Conservation (phyloP, 345 rosid genomes). For the Garcia nutans region DNA sequence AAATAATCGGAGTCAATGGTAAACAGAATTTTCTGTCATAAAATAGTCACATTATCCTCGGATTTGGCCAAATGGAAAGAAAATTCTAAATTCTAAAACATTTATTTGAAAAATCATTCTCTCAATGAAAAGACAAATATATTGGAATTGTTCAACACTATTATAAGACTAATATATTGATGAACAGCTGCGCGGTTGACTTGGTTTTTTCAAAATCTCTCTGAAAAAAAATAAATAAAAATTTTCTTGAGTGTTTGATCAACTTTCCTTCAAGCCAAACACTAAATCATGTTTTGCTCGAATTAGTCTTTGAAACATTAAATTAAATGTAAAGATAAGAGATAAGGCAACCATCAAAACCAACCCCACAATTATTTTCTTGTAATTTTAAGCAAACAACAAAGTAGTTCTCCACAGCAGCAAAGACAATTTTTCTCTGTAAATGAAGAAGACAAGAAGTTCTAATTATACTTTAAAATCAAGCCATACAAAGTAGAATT, state of each 20-base stretch:
- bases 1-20: too few relatives aligned
- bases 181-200: neutral
- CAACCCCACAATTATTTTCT: neutral
- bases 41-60: too few relatives aligned
- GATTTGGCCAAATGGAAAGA: too few relatives aligned
- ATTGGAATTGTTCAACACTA: too few relatives aligned
- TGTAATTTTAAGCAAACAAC: neutral
- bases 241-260: too few relatives aligned
- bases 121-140: too few relatives aligned
- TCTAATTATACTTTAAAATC: constrained; percentile 20
- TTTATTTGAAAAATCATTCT: too few relatives aligned
- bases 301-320: constrained; percentile 19
- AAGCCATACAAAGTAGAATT: constrained; percentile 17
- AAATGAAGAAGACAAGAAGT: constrained; percentile 45
- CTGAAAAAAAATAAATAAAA: neutral
- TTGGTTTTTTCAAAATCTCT: neutral
- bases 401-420: too few relatives aligned
- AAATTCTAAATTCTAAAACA: too few relatives aligned
- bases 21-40: neutral
- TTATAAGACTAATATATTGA: neutral
- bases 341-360: constrained; percentile 1
- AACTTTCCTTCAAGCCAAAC: neutral
- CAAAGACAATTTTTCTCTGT: constrained; percentile 2
- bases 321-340: neutral
- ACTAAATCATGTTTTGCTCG: neutral